Evolutionary conservation across 495 filamentous ascomycete genomes (phyloP), one percentile per base, ranked within the genome.

Genomic region (Daldinia vernicosa): DNA sequence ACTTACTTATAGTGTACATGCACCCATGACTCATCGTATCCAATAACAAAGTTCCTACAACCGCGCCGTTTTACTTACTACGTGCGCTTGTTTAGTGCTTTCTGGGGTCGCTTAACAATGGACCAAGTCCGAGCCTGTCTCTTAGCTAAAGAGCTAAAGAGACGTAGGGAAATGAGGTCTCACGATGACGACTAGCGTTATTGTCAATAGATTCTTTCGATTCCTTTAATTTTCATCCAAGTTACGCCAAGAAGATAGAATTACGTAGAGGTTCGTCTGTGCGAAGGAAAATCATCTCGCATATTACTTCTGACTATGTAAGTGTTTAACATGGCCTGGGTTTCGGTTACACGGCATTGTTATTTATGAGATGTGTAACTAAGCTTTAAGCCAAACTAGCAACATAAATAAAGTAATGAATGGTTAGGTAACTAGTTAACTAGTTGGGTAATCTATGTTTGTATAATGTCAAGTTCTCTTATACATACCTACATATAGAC

Each of bases 1-100:
- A 45, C 28, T 3, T 6, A 30, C 28, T 0, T n/a, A n/a, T n/a
- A n/a, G n/a, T 1, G n/a, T 40, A n/a, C 37, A 39, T 39, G 15
- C 37, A 39, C 27, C 43, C 43, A 50, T 50, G 43, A 50, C 43
- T 24, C n/a, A 43, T 43, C 39, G 30, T 51, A 51, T 51, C 45
- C 26, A 6, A 51, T 51, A 6, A 51, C 12, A 51, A 51, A 51
- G 45, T 51, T 12, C 50, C 12, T 53, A 22, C 24, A 35, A 14
- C 32, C 12, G 6, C 11, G 14, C 33, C 33, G 12, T 30, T 52
- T 12, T 1, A 6, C 26, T 6, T 28, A 52, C 50, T 12, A 28
- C 26, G 22, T 52, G 26, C 50, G 24, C 43, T 15, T 47, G 43
- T 19, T 47, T 53, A 53, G 50, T 26, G 27, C 27, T 53, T 53